Conservation (phyloP, 805 yeast species). For the Phaffomyces thermotolerans region DNA sequence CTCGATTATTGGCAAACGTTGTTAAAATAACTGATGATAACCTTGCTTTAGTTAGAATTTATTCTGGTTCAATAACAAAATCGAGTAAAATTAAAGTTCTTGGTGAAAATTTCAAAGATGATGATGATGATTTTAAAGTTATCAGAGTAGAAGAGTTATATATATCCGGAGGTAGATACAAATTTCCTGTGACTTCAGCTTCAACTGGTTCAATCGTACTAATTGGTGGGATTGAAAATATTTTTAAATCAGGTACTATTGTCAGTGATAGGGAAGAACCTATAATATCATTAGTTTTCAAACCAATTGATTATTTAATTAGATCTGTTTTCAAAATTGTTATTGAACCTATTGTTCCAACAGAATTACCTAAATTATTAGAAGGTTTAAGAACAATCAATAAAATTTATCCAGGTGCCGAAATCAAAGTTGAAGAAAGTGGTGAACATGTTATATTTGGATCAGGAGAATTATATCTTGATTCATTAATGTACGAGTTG, state of each 20-base stretch:
- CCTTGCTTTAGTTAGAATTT: conserved; percentile 53
- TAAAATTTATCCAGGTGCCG: conserved; percentile 58
- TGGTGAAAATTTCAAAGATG: conserved; percentile 47
- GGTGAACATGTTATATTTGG: conserved; percentile 81
- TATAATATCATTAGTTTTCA: conserved; percentile 26
- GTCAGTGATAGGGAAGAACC: conserved; percentile 22
- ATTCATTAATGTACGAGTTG: conserved; percentile 73
- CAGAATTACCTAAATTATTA: conserved; percentile 66
- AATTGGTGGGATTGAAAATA: conserved; percentile 54
- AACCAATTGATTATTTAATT: conserved; percentile 36
- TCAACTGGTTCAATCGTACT: conserved; percentile 64
- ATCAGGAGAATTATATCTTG: conserved; percentile 83
- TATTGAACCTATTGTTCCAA: conserved; percentile 72
- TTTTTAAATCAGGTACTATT: conserved; percentile 58
- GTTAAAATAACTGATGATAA: conserved; percentile 52
- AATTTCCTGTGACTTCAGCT: conserved; percentile 43
- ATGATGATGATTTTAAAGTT: conserved; percentile 42
- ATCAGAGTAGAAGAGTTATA: conserved; percentile 27
- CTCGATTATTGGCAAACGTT: conserved; percentile 45
- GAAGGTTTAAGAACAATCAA: conserved; percentile 60
- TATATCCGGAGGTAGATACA: conserved; percentile 67
- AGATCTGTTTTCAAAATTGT: conserved; percentile 72
- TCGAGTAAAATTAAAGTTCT: conserved; percentile 45
- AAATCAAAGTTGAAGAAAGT: conserved; percentile 73
- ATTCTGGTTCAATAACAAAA: conserved; percentile 48